Percentiles rank a stretch among this genome's conserved stretches.
These are phyloP conservation scores for Neurospora intermedia DNA, from an alignment of 495 filamentous ascomycete species.

Conservation along the genomic window DNA sequence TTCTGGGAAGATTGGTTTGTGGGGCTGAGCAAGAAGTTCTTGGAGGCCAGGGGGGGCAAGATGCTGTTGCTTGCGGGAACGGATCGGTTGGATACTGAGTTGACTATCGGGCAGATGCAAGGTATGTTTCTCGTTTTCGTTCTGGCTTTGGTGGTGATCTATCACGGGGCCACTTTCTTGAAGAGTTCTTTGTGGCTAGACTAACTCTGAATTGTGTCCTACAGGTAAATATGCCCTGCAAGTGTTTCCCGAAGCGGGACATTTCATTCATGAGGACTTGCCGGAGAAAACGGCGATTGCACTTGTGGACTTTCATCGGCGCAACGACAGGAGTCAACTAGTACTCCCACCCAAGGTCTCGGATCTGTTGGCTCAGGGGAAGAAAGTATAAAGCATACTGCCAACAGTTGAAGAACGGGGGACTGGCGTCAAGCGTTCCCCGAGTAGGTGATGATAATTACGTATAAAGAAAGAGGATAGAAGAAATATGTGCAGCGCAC, in stretches of 20 bases:
- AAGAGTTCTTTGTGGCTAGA: not conserved
- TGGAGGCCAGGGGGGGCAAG: constrained; percentile 76
- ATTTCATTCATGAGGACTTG: constrained; percentile 93
- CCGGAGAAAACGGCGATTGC: constrained; percentile 76
- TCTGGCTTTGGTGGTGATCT: not conserved
- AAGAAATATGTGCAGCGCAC: no score
- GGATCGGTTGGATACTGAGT: constrained; percentile 83
- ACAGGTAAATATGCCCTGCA: constrained; percentile 90
- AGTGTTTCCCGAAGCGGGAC: constrained; percentile 88
- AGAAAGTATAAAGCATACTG: constrained; percentile 31
- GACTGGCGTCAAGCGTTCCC: not conserved
- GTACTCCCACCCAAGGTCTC: constrained; percentile 86
- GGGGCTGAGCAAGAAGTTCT: constrained; percentile 80
- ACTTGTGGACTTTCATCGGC: constrained; percentile 79
- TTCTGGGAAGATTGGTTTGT: constrained; percentile 95
- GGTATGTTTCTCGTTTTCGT: constrained; percentile 35
- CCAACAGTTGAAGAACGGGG: not conserved
- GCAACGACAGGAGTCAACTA: constrained; percentile 76
- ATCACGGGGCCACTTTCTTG: not conserved
- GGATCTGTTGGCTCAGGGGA: constrained; percentile 41
- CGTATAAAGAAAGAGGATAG: no score
- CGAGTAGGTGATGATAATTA: not conserved
- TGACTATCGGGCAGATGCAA: constrained; percentile 98
- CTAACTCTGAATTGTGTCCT: not conserved
- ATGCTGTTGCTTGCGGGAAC: constrained; percentile 85